A percentile compares a stretch with the other conserved stretches of the same genome.
These are phyloP conservation scores for Emergomyces orientalis DNA, from an alignment of 2,329 filamentous ascomycete species.

Conservation along the genomic window DNA sequence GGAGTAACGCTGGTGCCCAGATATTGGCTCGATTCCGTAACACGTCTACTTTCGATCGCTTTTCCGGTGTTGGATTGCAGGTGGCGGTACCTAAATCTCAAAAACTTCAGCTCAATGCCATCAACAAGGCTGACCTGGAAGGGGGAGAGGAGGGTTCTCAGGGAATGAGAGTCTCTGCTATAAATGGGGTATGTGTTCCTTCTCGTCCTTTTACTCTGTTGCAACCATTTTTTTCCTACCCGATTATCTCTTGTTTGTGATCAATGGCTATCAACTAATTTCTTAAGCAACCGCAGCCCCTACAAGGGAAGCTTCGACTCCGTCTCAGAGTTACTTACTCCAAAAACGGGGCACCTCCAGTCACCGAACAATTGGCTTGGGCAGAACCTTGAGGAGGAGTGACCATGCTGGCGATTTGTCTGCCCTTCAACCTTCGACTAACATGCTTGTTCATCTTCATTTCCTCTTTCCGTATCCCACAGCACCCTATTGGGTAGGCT, in stretches of 20 bases:
- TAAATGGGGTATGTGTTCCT: conserved; percentile 68
- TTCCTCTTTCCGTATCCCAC: neutral
- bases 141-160: conserved; percentile 79
- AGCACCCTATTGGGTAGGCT: conserved; percentile 1
- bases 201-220: neutral
- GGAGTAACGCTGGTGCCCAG: conserved; percentile 63
- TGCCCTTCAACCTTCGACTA: neutral
- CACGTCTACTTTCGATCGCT: conserved; percentile 51
- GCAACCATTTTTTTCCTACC: neutral
- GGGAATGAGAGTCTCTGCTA: conserved; percentile 75
- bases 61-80: conserved; percentile 74
- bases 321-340: conserved; percentile 76
- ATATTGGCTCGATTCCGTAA: conserved; percentile 80
- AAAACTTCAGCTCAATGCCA: conserved; percentile 82
- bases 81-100: conserved; percentile 95
- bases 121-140: conserved; percentile 68
- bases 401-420: neutral
- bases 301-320: conserved; percentile 60
- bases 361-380: conserved; percentile 96
- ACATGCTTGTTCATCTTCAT: neutral
- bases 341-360: conserved; percentile 57
- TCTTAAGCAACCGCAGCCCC: conserved; percentile 46
- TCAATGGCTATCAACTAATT: neutral
- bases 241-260: too few species aligned
- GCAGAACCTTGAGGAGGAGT: conserved; percentile 54